Conservation (phyloP, 805 yeast species). For the Torulaspora microellipsoides region DNA sequence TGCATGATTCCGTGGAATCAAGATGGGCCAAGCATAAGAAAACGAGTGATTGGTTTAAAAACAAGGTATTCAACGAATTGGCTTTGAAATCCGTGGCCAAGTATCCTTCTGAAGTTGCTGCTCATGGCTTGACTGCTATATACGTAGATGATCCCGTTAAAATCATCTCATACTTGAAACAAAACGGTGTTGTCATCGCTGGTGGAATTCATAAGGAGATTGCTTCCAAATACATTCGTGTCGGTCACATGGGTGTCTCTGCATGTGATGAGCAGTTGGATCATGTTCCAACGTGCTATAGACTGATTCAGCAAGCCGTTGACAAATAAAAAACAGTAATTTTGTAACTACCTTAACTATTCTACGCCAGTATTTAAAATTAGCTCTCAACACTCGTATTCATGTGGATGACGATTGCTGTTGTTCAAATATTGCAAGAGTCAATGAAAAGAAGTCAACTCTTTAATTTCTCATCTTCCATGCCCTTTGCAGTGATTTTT, state of each 20-base stretch:
- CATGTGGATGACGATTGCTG: too few relatives aligned
- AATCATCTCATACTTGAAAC: constrained; percentile 50
- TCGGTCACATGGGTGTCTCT: constrained; percentile 94
- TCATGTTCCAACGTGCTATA: constrained; percentile 49
- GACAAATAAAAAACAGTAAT: not conserved
- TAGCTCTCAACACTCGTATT: too few relatives aligned
- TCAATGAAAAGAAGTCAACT: too few relatives aligned
- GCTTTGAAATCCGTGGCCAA: constrained; percentile 71
- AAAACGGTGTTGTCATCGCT: constrained; percentile 71
- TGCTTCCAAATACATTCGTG: constrained; percentile 78
- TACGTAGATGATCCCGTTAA: constrained; percentile 70
- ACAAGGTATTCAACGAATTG: constrained; percentile 43
- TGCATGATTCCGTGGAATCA: constrained; percentile 48
- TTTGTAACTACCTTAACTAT: too few relatives aligned
- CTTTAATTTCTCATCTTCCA: too few relatives aligned
- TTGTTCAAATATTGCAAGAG: too few relatives aligned
- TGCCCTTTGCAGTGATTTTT: too few relatives aligned
- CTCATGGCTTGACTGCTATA: constrained; percentile 82
- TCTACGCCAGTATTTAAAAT: too few relatives aligned
- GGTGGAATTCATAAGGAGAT: constrained; percentile 86
- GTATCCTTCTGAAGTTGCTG: constrained; percentile 48
- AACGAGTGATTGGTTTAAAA: constrained; percentile 64
- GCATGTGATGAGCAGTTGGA: constrained; percentile 52
- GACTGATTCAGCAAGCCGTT: constrained; percentile 45
- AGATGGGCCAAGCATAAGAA: constrained; percentile 61